Evolutionary conservation across 768 basidiomycete genomes (phyloP), one percentile per base, ranked within the genome.

Genomic region (Rhodotorula toruloides): DNA sequence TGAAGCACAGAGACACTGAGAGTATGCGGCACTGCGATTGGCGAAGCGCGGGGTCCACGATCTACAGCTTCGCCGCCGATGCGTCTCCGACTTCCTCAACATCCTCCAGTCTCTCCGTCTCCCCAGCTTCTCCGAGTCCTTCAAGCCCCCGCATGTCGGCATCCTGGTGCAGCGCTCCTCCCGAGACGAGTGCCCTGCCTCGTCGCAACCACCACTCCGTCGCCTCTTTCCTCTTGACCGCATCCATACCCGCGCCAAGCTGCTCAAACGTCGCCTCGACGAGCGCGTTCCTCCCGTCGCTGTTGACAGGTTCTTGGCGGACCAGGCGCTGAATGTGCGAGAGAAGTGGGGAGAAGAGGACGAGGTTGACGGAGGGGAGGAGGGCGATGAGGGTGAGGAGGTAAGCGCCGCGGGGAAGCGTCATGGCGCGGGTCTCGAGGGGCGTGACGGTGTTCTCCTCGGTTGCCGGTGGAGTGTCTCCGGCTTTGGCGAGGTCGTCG

Each of bases 361-460:
- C 36, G 34, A 70, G 55, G 31, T 43, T 54, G 32, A 70, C 66
- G 22, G 73, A 37, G 8, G 68, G 63, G 13, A 68, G 58, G 39
- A 71, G 71, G 36, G 69, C 54, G 44, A 63, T 42, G n/a, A 74
- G 58, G 27, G 63, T 36, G 31, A 72, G 66, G 42, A 74, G 73
- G 29, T 68, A 58, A 3, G 57, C 46, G 21, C 71, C 71, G 14
- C 68, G 58, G 0, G 63, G 63, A 21, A 67, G 57, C 5, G 52
- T 21, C 46, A 70, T 63, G 14, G 52, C 61, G 42, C 61, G 52
- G 5, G 42, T 4, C 39, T 74, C 73, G 44, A 61, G 31, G 4
- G 62, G 48, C 1, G 58, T n/a, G 27, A 55, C 21, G 16, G 43
- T 4, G 13, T 29, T 53, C 14, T 56, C 57, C 31, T 49, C 57